Evolutionary conservation across 2,329 filamentous ascomycete species (phyloP).

Genomic region (Periconia sp.): DNA sequence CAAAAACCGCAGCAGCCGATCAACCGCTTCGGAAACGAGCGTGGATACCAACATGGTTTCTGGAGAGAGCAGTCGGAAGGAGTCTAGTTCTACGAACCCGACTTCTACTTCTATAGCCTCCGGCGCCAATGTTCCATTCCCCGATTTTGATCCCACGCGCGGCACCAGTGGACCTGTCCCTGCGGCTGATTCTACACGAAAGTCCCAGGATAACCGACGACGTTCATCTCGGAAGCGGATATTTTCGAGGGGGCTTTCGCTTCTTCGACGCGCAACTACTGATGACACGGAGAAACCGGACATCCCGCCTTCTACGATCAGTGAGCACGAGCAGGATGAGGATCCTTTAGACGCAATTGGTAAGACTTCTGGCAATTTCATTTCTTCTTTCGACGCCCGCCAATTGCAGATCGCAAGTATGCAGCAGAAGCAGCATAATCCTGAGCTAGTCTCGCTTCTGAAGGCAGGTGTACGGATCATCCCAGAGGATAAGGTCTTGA

Average conservation of each 20-base stretch:
- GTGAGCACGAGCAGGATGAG: too few relatives aligned
- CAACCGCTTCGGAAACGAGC: conserved; percentile 30
- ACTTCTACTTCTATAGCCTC: not conserved
- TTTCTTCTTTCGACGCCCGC: not conserved
- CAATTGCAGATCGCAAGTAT: not conserved
- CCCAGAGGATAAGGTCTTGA: conserved; percentile 21
- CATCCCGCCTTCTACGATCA: too few relatives aligned
- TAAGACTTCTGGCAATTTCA: not conserved
- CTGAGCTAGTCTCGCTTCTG: conserved; percentile 13
- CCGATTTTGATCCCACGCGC: too few relatives aligned
- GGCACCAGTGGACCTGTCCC: not conserved
- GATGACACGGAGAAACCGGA: not conserved
- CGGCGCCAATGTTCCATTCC: not conserved
- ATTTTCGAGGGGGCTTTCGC: not conserved
- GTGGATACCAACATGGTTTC: conserved; percentile 13
- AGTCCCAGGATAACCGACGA: not conserved
- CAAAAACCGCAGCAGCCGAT: conserved; percentile 35
- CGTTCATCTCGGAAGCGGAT: not conserved
- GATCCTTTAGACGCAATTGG: not conserved
- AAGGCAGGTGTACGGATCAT: conserved; percentile 23
- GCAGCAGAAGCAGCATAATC: not conserved
- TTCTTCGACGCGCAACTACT: not conserved
- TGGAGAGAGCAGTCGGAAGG: not conserved
- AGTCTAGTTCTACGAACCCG: not conserved
- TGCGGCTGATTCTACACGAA: not conserved